A percentile compares a stretch with the other conserved stretches of the same genome.
phyloP scores from a whole-genome alignment of 202 grass and related monocot species.

The Musa balbisiana region DNA sequence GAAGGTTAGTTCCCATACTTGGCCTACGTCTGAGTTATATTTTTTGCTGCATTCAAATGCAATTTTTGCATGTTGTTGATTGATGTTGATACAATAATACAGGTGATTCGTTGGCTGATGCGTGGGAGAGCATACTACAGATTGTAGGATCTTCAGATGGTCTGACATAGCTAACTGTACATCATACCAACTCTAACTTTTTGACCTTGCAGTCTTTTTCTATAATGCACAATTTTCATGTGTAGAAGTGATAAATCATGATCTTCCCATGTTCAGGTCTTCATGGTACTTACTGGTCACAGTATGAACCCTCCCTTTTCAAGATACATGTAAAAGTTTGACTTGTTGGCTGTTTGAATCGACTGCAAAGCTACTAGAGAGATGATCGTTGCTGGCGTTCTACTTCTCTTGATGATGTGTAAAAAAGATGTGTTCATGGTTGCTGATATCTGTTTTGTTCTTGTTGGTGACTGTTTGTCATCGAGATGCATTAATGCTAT shows the following conservation, averaged over 20 bases:
- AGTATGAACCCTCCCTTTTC: not conserved
- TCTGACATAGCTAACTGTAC: not conserved
- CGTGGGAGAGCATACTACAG: not conserved
- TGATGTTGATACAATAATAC: not conserved
- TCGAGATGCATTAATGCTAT: no score
- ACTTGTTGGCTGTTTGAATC: not conserved
- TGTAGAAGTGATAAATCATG: not conserved
- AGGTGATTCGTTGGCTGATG: not conserved
- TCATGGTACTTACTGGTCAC: not conserved
- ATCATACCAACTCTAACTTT: not conserved
- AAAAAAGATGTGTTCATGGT: no score
- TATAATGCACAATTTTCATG: not conserved
- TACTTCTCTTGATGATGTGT: not conserved
- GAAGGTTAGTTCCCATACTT: conserved; percentile 38
- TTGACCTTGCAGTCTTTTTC: not conserved
- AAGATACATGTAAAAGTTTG: not conserved
- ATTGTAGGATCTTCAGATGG: not conserved
- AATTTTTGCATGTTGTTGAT: not conserved
- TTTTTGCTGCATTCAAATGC: not conserved
- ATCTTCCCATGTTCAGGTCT: not conserved
- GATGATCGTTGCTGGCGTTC: not conserved
- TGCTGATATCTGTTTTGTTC: no score
- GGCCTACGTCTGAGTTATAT: not conserved
- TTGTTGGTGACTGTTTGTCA: no score
- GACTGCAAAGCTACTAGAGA: not conserved